Evolutionary conservation across 2,329 filamentous ascomycete species (phyloP).

Genomic region (Trichocomaceae sp.): DNA sequence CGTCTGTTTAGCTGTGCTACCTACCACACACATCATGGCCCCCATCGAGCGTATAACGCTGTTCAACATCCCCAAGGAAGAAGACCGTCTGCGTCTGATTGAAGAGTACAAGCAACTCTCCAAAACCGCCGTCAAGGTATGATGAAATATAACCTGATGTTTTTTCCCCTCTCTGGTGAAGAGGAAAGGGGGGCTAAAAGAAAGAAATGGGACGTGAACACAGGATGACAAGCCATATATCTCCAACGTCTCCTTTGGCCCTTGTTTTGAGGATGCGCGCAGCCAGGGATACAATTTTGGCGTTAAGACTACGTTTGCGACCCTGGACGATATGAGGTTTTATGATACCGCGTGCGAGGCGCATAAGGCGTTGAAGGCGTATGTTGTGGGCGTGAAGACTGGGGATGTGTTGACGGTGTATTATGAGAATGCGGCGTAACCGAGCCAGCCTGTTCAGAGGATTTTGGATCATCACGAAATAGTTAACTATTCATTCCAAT

Average conservation of each 20-base stretch:
- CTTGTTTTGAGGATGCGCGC: conserved; percentile 52
- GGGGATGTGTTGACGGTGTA: conserved; percentile 34
- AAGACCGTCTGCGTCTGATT: conserved; percentile 38
- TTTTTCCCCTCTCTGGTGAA: neutral
- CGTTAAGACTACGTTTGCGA: conserved; percentile 58
- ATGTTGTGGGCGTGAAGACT: conserved; percentile 22
- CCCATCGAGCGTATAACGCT: conserved; percentile 47
- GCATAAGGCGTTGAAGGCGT: conserved; percentile 44
- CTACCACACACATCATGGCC: conserved; percentile 22
- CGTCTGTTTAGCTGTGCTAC: neutral
- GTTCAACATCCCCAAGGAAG: conserved; percentile 48
- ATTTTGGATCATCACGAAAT: too few relatives aligned
- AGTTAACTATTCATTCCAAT: conserved; percentile 12
- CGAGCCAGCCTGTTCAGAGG: neutral
- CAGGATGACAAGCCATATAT: conserved; percentile 69
- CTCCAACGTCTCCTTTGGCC: conserved; percentile 49
- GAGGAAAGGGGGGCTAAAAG: neutral
- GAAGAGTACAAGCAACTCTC: conserved; percentile 41
- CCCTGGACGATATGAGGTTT: conserved; percentile 61
- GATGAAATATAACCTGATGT: neutral
- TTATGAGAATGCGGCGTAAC: conserved; percentile 33
- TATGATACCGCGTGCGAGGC: conserved; percentile 58
- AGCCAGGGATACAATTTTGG: conserved; percentile 61
- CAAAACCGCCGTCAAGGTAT: conserved; percentile 41
- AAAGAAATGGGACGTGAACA: neutral